Evolutionary conservation across 495 filamentous ascomycete genomes (phyloP).

Genomic region (Acidiella bohemica): DNA sequence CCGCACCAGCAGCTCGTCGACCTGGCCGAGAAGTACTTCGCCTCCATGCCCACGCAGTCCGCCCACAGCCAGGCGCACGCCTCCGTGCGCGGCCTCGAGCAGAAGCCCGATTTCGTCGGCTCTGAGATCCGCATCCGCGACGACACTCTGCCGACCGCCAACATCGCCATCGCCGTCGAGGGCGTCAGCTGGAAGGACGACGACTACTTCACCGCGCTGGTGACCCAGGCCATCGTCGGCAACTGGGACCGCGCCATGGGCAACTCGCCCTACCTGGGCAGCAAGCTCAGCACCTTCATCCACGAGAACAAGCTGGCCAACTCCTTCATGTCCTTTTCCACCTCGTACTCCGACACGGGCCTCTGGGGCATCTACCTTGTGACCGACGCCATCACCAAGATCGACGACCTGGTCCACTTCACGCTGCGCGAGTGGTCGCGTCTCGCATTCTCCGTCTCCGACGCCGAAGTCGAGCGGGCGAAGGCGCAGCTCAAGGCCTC

Average conservation of each 20-base stretch:
- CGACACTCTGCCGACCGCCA: slow-evolving; percentile 86
- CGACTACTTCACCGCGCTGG: slow-evolving; percentile 95
- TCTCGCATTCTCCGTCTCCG: slow-evolving; percentile 69
- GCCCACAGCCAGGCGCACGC: slow-evolving; percentile 53
- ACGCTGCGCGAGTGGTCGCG: slow-evolving; percentile 96
- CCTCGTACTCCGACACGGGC: slow-evolving; percentile 97
- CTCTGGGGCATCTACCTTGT: slow-evolving; percentile 99
- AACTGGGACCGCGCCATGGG: slow-evolving; percentile 99
- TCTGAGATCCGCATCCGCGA: slow-evolving; percentile 91
- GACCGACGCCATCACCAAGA: slow-evolving; percentile 67
- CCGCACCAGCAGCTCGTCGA: slow-evolving; percentile 88
- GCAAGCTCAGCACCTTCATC: slow-evolving; percentile 89
- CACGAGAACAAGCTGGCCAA: slow-evolving; percentile 89
- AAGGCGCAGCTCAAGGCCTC: slow-evolving; percentile 99
- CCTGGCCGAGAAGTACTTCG: slow-evolving; percentile 93
- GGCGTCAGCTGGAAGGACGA: slow-evolving; percentile 99
- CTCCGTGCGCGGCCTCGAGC: slow-evolving; percentile 45
- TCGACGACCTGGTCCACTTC: slow-evolving; percentile 97
- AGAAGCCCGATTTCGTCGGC: slow-evolving; percentile 84
- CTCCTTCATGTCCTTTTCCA: slow-evolving; percentile 99
- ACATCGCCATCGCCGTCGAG: slow-evolving; percentile 98
- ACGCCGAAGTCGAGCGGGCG: slow-evolving; percentile 90
- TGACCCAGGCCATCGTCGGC: slow-evolving; percentile 95
- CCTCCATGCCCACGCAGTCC: slow-evolving; percentile 56
- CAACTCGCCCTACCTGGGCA: slow-evolving; percentile 87